Conservation (phyloP, 176 grass and related monocot genomes). For the Musa schizocarpa region DNA sequence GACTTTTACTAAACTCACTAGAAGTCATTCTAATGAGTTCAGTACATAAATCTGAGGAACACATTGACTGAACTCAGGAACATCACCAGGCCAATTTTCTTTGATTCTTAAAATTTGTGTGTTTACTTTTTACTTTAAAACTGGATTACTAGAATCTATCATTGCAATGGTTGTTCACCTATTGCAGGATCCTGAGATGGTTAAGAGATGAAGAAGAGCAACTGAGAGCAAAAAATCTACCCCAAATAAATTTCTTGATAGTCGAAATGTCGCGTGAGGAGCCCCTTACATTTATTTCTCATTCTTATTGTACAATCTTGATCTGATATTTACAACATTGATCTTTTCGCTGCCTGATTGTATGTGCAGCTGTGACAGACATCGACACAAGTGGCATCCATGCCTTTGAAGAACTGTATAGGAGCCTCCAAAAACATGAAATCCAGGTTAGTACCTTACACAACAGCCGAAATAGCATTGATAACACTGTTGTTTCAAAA, state of each 20-base stretch:
- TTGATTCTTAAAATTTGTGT: no score
- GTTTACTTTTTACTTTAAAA: no score
- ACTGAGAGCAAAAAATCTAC: constrained; percentile 27
- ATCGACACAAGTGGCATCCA: constrained; percentile 91
- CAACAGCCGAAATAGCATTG: neutral
- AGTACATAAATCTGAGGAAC: no score
- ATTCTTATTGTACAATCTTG: neutral
- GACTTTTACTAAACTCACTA: no score
- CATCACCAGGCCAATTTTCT: no score
- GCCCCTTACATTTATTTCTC: neutral
- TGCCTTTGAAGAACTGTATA: constrained; percentile 56
- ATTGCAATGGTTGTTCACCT: neutral
- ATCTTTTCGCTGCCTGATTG: neutral
- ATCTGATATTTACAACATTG: neutral
- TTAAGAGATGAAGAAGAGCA: constrained; percentile 63
- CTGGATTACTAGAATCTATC: neutral
- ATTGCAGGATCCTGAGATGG: constrained; percentile 82
- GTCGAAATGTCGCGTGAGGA: constrained; percentile 87
- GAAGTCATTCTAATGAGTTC: no score
- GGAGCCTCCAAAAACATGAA: constrained; percentile 49
- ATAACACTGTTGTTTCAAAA: no score
- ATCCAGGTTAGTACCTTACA: constrained; percentile 48
- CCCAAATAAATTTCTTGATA: constrained; percentile 63
- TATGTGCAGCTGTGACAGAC: constrained; percentile 74
- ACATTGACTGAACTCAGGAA: no score